phyloP scores from a whole-genome alignment of 495 filamentous ascomycete species.

The Xylaria palmicola region DNA sequence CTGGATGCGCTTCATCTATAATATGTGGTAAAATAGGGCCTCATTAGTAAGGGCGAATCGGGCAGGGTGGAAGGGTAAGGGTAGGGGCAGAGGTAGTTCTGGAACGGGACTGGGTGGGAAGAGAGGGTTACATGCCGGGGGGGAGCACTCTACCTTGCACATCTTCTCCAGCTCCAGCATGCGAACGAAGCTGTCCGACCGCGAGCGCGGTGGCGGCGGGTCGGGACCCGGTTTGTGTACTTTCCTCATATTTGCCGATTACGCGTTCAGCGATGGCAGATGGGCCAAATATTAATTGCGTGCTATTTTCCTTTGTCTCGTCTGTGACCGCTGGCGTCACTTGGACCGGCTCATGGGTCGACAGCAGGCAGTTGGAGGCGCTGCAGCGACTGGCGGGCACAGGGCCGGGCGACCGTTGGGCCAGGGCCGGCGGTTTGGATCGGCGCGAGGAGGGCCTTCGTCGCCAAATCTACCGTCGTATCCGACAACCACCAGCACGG shows the following conservation, averaged over 20 bases:
- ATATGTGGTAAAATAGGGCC: constrained; percentile 27
- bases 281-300: constrained; percentile 18
- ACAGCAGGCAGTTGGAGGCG: constrained; percentile 10
- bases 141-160: constrained; percentile 47
- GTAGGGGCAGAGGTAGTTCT: constrained; percentile 15
- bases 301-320: background rate
- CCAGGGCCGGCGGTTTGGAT: constrained; percentile 10
- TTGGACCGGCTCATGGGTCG: constrained; percentile 7
- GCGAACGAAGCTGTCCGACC: constrained; percentile 44
- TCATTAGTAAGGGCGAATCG: constrained; percentile 29
- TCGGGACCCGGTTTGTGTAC: constrained; percentile 28
- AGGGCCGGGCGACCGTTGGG: constrained; percentile 19
- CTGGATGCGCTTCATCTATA: constrained; percentile 41
- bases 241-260: constrained; percentile 36
- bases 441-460: constrained; percentile 1
- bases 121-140: constrained; percentile 36
- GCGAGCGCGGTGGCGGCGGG: constrained; percentile 26
- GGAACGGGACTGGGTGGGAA: constrained; percentile 15
- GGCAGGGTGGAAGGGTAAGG: constrained; percentile 17
- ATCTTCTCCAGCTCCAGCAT: constrained; percentile 54
- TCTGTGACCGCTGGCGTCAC: background rate
- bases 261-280: constrained; percentile 27
- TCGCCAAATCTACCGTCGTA: constrained; percentile 14
- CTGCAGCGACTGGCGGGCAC: constrained; percentile 12
- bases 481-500: constrained; percentile 9